Evolutionary conservation across 2,329 filamentous ascomycete genomes (phyloP).

Genomic region (Ophiostoma montium): DNA sequence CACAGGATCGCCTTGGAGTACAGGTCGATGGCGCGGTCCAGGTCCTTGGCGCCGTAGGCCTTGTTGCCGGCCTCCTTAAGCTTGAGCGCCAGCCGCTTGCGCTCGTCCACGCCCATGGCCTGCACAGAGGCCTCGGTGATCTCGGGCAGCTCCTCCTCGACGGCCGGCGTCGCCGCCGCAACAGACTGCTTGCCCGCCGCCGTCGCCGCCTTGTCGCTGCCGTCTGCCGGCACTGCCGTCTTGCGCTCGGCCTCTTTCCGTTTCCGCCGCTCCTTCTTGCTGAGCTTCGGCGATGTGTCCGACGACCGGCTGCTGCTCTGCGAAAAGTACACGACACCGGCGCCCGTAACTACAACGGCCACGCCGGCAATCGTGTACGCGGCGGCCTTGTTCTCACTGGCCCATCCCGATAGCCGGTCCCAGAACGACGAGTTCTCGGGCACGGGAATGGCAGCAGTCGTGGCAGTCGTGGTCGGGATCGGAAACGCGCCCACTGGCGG

Average conservation of each 20-base stretch:
- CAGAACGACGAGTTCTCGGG: slow-evolving; percentile 57
- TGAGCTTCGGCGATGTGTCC: slow-evolving; percentile 50
- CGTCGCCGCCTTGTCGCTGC: slow-evolving; percentile 12
- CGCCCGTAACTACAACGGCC: slow-evolving; percentile 78
- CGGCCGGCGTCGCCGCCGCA: slow-evolving; percentile 37
- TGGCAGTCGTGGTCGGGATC: slow-evolving; percentile 17
- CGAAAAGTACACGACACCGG: slow-evolving; percentile 87
- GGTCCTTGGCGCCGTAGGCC: slow-evolving; percentile 87
- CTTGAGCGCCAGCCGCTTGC: slow-evolving; percentile 77
- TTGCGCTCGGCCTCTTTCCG: slow-evolving; percentile 61
- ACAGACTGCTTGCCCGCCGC: slow-evolving; percentile 24
- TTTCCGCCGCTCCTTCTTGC: slow-evolving; percentile 83
- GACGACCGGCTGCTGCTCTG: slow-evolving; percentile 34
- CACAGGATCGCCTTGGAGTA: slow-evolving; percentile 94
- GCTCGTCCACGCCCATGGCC: slow-evolving; percentile 45
- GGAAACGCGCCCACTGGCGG: slow-evolving; percentile 22
- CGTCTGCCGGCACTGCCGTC: slow-evolving; percentile 35
- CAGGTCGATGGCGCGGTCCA: slow-evolving; percentile 82
- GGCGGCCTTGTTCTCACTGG: slow-evolving; percentile 84
- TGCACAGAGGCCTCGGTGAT: slow-evolving; percentile 43
- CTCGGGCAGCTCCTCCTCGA: slow-evolving; percentile 54
- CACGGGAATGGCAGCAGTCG: slow-evolving; percentile 31
- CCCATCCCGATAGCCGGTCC: slow-evolving; percentile 86
- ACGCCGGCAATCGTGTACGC: slow-evolving; percentile 95
- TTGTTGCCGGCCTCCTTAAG: slow-evolving; percentile 94